Base-by-base conservation (phyloP, 2,329 filamentous ascomycete genomes). In the Periglandula ipomoeae region DNA sequence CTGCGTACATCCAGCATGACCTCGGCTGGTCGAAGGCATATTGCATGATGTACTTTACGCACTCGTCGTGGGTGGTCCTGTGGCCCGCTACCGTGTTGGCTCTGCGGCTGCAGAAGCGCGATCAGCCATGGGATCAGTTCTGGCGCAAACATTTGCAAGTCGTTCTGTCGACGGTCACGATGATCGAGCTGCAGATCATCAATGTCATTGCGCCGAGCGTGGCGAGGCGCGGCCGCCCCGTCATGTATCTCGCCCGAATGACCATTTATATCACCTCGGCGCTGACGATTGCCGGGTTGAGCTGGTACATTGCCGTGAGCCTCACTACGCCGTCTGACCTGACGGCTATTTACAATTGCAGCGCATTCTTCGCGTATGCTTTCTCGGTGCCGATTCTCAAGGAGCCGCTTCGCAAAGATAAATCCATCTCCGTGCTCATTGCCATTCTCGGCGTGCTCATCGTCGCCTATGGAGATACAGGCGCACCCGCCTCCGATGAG, bases 281-380 rank as follows among this genome's bases (percentile, higher is more conserved):
- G 6, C 75, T 98, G 50, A 98, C 93, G 2, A 73, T 97, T 35
- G 93, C 91, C 1, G 93, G 93, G 23, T 80, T 90, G 46, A 91
- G 85, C 59, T 98, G 93, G 93, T 98, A 97, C 61, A 76, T 97
- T 32, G 91, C 93, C 15, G 91, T 98, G 50, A 87, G 89, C 67
- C 70, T 95, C 73, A 98, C 93, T 1, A 95, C 87, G 3, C 86
- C 93, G 3, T 89, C 86, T 56, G 93, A 98, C 66, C 70, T 98
- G 58, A 98, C 93, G 1, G 93, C 93, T 47, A 98, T 98, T 59
- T 98, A 98, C 77, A 98, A 98, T 70, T 98, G 93, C 74, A 95
- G 88, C 47, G 91, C 93, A 50, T 98, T 98, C 69, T 98, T 98
- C 65, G 93, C 93, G 44, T 98, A 98, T 63, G 91, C 88, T 11